Evolutionary conservation across 139 green algal genomes (phyloP), one percentile per base, ranked within the genome.

Genomic region (Chlorella sp.): DNA sequence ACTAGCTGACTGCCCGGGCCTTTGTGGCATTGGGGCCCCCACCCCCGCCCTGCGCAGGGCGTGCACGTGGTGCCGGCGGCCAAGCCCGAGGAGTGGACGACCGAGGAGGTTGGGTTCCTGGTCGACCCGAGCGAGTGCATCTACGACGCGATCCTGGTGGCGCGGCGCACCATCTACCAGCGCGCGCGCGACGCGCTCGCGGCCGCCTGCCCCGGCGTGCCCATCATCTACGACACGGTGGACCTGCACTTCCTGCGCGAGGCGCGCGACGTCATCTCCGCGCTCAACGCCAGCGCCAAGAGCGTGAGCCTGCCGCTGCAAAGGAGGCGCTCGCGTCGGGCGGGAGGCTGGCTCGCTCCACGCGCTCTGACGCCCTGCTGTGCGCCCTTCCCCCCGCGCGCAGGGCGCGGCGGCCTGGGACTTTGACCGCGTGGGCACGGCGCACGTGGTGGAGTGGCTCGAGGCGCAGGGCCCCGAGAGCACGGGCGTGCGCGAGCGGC

Each of bases 241-340:
- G 70, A 83, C 62, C 46, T 83, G 5, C 69, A 78, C 53, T 83
- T 83, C 29, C 38, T 83, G 21, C 42, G 70, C 3, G 70, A 83
- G 27, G 72, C 69, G 12, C 69, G 72, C 4, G 41, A 61, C 25
- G 14, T 45, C 35, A 31, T 74, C 11, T 36, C 40, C 40, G n/a
- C 14, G 17, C 48, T 58, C 17, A 58, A 21, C 48, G 48, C n/a
- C n/a, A n/a, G n/a, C n/a, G n/a, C 17, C 48, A 58, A 21, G 21
- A 17, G 48, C 17, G 17, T 17, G 17, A n/a, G 48, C 21, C 48
- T 21, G 21, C 17, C 17, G 17, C 17, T 58, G 48, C 21, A 17
- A 17, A 21, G 48, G 17, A 21, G 17, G 17, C 17, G 48, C 48
- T 21, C 17, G 17, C 21, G 17, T 58, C 21, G 17, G 48, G 17